Conservation (phyloP, 2,329 filamentous ascomycete genomes). For the Penicillium sclerotiorum region DNA sequence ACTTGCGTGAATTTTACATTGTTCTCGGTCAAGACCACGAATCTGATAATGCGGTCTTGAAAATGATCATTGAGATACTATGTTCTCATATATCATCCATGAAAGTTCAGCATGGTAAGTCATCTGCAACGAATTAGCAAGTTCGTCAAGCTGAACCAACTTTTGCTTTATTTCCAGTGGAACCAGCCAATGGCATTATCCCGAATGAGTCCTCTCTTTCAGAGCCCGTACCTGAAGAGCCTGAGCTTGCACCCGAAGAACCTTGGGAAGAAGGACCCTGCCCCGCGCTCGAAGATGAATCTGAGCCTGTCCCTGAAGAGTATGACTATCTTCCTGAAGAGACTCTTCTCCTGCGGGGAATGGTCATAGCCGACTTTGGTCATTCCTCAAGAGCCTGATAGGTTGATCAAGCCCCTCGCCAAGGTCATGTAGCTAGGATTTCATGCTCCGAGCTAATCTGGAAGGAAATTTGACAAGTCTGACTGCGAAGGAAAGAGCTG, state of each 20-base stretch:
- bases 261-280: too few species aligned
- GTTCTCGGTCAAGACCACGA: conserved; percentile 4
- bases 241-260: too few species aligned
- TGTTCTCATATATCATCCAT: conserved; percentile 9
- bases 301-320: neutral
- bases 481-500: conserved; percentile 6
- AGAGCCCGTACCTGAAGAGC: neutral
- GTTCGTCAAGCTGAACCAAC: conserved; percentile 4
- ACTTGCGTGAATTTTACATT: conserved; percentile 7
- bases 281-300: neutral
- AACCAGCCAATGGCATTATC: neutral
- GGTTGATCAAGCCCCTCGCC: neutral
- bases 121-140: conserved; percentile 1
- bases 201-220: neutral
- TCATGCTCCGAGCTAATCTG: conserved; percentile 2
- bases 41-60: conserved; percentile 16
- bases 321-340: neutral
- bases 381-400: neutral
- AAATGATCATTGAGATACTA: conserved; percentile 14
- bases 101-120: conserved; percentile 7
- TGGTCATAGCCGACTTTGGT: too few species aligned
- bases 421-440: neutral
- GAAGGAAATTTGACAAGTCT: conserved; percentile 3
- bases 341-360: too few species aligned
- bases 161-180: neutral